Percentiles rank a stretch among this genome's conserved stretches.
These are phyloP conservation scores for Erysimum pusillum DNA, from an alignment of 441 rosid genomes.

Conservation along the genomic window DNA sequence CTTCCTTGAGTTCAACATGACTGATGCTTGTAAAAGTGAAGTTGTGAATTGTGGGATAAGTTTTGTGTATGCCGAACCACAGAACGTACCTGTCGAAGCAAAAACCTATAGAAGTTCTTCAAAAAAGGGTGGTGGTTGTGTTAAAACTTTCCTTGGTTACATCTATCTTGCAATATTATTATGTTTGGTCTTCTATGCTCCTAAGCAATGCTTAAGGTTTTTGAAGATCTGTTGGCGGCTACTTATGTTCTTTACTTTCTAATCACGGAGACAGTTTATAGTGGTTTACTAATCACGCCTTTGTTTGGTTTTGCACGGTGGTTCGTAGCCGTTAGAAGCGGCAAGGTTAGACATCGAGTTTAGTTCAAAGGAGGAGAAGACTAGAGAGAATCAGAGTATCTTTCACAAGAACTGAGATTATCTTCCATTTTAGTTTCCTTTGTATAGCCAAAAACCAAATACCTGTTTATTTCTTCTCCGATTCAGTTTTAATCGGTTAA, in stretches of 20 bases:
- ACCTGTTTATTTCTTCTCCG: background rate
- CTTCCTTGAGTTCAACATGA: conserved; percentile 8
- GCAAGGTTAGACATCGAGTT: too few relatives aligned
- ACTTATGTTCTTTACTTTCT: too few relatives aligned
- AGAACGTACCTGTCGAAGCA: background rate
- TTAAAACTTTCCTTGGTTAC: background rate
- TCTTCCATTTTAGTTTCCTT: too few relatives aligned
- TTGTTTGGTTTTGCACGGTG: too few relatives aligned
- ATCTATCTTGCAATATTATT: background rate
- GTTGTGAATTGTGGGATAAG: conserved; percentile 21
- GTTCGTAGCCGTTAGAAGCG: too few relatives aligned
- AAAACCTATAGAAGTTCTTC: background rate
- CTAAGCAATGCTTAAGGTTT: background rate
- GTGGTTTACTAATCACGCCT: conserved; percentile 8
- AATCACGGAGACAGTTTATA: background rate
- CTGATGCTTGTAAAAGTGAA: conserved; percentile 6
- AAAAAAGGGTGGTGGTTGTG: background rate
- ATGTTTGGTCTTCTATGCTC: background rate
- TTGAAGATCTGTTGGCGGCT: background rate
- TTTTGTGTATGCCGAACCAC: conserved; percentile 23
- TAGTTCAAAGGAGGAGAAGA: too few relatives aligned
- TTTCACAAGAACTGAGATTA: too few relatives aligned
- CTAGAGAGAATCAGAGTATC: too few relatives aligned
- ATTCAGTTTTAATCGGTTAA: background rate
- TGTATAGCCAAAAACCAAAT: background rate